Evolutionary conservation across 2,329 filamentous ascomycete genomes (phyloP).

Genomic region (Pyrenophora teres): DNA sequence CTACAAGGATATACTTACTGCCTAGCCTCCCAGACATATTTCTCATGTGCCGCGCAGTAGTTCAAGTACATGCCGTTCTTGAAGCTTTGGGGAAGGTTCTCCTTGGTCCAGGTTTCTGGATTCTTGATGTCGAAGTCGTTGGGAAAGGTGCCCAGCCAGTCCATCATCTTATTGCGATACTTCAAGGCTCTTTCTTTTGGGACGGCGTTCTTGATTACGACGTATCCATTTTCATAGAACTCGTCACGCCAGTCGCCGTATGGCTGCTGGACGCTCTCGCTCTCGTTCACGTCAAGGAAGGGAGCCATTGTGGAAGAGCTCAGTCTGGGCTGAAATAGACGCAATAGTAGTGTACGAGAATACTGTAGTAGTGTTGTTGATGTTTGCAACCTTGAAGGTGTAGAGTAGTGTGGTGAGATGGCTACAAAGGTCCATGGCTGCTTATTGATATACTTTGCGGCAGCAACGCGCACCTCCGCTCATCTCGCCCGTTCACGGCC

Average conservation of each 20-base stretch:
- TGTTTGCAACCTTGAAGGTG: not conserved
- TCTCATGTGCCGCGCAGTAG: constrained; percentile 50
- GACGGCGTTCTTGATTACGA: constrained; percentile 33
- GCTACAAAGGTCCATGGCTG: not conserved
- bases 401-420: not conserved
- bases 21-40: constrained; percentile 53
- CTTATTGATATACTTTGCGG: not conserved
- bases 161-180: constrained; percentile 37
- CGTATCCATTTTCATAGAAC: constrained; percentile 35
- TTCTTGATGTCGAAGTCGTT: constrained; percentile 40
- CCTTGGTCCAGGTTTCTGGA: constrained; percentile 49
- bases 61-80: constrained; percentile 47
- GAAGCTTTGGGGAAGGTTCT: constrained; percentile 48
- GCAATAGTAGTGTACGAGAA: not conserved
- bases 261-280: not conserved
- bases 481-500: constrained; percentile 13
- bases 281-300: constrained; percentile 4
- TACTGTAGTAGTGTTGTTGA: not conserved
- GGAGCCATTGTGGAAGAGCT: constrained; percentile 4
- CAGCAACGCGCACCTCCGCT: not conserved
- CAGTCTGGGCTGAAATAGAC: too few relatives aligned
- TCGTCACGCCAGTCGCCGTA: constrained; percentile 41
- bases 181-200: constrained; percentile 29
- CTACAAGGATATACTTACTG: constrained; percentile 4
- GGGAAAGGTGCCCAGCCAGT: constrained; percentile 39